Evolutionary conservation across 257 asterid species (phyloP).

Genomic region (Plantago major): DNA sequence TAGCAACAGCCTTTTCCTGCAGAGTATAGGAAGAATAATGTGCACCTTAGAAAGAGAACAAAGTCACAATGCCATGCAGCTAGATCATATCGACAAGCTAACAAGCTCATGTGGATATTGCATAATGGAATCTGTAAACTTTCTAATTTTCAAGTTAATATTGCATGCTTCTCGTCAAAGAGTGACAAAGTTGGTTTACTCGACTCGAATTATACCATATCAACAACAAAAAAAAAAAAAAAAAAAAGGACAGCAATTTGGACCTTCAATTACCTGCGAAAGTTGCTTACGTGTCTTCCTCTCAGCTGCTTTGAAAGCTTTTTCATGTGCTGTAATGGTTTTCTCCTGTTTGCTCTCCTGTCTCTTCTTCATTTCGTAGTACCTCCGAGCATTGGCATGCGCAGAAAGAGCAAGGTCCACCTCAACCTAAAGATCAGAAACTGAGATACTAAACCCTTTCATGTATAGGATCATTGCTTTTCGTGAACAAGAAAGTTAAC

Average conservation of each 20-base stretch:
- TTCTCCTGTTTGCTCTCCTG: constrained; percentile 97
- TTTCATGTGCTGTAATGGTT: constrained; percentile 85
- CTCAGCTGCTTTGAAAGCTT: constrained; percentile 98
- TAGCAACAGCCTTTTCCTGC: constrained; percentile 94
- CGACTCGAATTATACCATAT: too few relatives aligned
- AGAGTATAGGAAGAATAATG: constrained; percentile 17
- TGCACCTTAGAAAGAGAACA: constrained; percentile 8
- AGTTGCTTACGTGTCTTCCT: constrained; percentile 84
- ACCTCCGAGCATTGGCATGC: constrained; percentile 99
- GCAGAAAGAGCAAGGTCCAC: constrained; percentile 96
- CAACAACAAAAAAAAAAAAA: constrained; percentile 10
- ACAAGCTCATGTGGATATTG: not conserved
- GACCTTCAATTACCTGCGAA: constrained; percentile 67
- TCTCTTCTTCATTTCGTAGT: constrained; percentile 90
- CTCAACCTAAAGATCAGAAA: constrained; percentile 57
- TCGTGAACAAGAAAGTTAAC: not conserved
- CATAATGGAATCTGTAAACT: constrained; percentile 11
- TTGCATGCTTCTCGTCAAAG: not conserved
- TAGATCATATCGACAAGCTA: not conserved
- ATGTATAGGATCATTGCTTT: constrained; percentile 1
- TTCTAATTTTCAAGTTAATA: constrained; percentile 8
- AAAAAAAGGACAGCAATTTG: constrained; percentile 15
- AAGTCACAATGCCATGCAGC: not conserved
- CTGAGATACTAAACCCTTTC: not conserved
- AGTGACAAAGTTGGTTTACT: constrained; percentile 5